Evolutionary conservation across 2,329 filamentous ascomycete genomes (phyloP).

Genomic region (Cercospora berteroae): DNA sequence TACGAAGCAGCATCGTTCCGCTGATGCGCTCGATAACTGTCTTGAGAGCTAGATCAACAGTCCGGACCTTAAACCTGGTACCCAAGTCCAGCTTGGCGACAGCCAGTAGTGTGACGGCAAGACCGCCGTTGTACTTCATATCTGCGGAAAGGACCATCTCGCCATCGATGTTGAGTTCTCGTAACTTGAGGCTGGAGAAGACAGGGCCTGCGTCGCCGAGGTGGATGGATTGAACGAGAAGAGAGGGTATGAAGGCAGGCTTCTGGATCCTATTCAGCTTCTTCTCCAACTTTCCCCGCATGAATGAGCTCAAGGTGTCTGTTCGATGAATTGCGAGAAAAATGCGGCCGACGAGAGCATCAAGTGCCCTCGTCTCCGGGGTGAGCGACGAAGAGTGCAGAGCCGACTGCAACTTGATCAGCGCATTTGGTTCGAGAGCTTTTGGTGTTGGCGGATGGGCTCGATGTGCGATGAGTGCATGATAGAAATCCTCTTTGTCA

Average conservation of each 20-base stretch:
- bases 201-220: slow-evolving; percentile 84
- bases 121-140: slow-evolving; percentile 83
- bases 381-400: slow-evolving; percentile 83
- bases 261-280: slow-evolving; percentile 94
- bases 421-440: slow-evolving; percentile 77
- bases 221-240: slow-evolving; percentile 78
- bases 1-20: slow-evolving; percentile 77
- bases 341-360: slow-evolving; percentile 81
- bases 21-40: slow-evolving; percentile 81
- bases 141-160: slow-evolving; percentile 86
- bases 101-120: slow-evolving; percentile 86
- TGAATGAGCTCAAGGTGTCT: slow-evolving; percentile 71
- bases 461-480: slow-evolving; percentile 75
- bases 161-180: slow-evolving; percentile 86
- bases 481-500: slow-evolving; percentile 98
- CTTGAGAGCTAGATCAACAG: slow-evolving; percentile 85
- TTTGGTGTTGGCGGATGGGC: slow-evolving; percentile 67
- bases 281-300: slow-evolving; percentile 85
- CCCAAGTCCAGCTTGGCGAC: slow-evolving; percentile 90
- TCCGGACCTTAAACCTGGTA: slow-evolving; percentile 79
- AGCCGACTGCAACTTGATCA: slow-evolving; percentile 84
- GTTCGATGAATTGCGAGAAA: slow-evolving; percentile 89
- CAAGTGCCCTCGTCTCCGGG: slow-evolving; percentile 86
- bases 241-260: slow-evolving; percentile 81
- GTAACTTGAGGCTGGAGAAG: slow-evolving; percentile 83